Percentiles rank a stretch among this genome's conserved stretches.
phyloP scores from a whole-genome alignment of 257 asterid genomes.

The Jacaranda mimosifolia region DNA sequence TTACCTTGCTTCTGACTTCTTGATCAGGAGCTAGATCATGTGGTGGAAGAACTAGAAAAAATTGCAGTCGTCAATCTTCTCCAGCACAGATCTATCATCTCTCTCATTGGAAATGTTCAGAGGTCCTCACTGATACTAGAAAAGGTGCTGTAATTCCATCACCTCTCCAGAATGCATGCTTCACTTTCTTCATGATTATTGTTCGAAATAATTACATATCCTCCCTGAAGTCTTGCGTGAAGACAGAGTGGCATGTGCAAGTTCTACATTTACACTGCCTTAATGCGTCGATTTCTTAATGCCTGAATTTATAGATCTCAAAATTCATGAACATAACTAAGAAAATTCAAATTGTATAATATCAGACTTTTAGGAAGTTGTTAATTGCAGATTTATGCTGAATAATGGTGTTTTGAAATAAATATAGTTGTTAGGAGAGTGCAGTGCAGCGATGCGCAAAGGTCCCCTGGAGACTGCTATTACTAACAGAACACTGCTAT shows the following conservation, averaged over 20 bases:
- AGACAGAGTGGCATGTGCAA: not conserved
- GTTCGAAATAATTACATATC: not conserved
- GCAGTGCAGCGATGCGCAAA: too few relatives aligned
- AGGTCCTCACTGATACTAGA: conserved; percentile 74
- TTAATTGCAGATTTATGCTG: too few relatives aligned
- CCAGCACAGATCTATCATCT: conserved; percentile 73
- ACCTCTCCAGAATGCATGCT: not conserved
- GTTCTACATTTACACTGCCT: not conserved
- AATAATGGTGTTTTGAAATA: too few relatives aligned
- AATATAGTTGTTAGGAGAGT: too few relatives aligned
- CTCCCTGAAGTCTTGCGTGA: not conserved
- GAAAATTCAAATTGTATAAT: too few relatives aligned
- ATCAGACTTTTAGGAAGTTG: too few relatives aligned
- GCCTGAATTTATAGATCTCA: not conserved
- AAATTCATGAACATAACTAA: too few relatives aligned
- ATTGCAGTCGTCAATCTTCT: conserved; percentile 79
- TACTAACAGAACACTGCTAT: not conserved
- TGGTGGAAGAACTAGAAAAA: conserved; percentile 74
- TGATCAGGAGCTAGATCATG: conserved; percentile 73
- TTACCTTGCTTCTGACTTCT: conserved; percentile 9
- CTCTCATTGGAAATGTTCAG: conserved; percentile 82
- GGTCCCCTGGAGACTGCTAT: not conserved
- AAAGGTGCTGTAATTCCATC: conserved; percentile 47
- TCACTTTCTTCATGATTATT: not conserved
- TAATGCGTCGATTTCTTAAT: not conserved